Evolutionary conservation across 805 yeast genomes (phyloP), one percentile per base, ranked within the genome.

Genomic region (Candida sonorensis): DNA sequence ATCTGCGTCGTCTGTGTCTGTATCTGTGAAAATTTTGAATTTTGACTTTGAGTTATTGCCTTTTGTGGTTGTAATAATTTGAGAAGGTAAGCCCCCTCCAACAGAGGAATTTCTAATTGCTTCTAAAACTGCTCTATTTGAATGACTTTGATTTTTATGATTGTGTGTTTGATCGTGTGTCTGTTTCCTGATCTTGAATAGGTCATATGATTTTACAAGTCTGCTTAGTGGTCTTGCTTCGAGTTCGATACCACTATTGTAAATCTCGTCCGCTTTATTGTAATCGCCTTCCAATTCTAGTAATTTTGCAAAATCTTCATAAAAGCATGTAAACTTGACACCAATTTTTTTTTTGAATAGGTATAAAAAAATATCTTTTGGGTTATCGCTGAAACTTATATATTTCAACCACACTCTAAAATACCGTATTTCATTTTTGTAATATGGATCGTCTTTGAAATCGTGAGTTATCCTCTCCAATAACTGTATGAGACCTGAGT

Each of bases 361-460:
- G 48, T 79, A 86, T 5, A 72, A 64, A 52, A 80, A 87, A 2
- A 83, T 64, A 33, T 81, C 88, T 26, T 74, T 61, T 0, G 88
- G 87, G 11, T 79, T 69, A 38, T 79, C 84, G 2, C 81, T 69
- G 47, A 69, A 77, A 16, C 67, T 70, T 7, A 82, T 74, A 52
- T 85, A 87, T 43, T 75, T 77, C 24, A 88, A 55, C 97, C 98
- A 90, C 2, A 87, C 67, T 40, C 67, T 70, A 30, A 90, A 55
- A 49, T 82, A 87, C 29, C 97, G 59, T 1, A 90, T 76, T 51
- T 90, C 97, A 51, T 88, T 81, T 37, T 76, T 78, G 53, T 87
- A 90, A 39, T 74, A 75, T 1, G 58, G 57, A 20, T 68, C 70
- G 43, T 81, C 83, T 45, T 77, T 65, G 50, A 85, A 83, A 38